Evolutionary conservation across 1,139 yeast species (phyloP).

Genomic region (Schwanniomyces etchellsii): DNA sequence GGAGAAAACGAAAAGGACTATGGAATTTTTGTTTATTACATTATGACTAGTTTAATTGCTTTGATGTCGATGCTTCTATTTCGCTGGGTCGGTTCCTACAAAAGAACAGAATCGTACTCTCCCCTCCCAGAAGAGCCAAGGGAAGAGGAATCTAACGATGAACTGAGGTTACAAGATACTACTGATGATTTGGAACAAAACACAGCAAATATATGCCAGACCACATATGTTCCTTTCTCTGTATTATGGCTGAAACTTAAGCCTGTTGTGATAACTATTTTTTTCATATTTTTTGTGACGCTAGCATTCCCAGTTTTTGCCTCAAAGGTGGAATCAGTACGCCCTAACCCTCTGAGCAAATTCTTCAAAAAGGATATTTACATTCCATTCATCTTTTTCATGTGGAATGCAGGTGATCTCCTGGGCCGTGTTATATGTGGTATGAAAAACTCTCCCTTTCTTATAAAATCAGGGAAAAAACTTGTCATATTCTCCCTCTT

Average conservation of each 20-base stretch:
- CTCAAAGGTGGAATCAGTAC: conserved; percentile 54
- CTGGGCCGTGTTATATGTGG: conserved; percentile 72
- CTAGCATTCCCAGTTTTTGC: conserved; percentile 90
- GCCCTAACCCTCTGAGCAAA: conserved; percentile 20
- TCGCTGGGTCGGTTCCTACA: conserved; percentile 18
- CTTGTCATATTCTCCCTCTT: conserved; percentile 48
- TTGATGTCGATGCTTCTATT: conserved; percentile 39
- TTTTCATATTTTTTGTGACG: conserved; percentile 70
- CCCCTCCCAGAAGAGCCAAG: conserved; percentile 10
- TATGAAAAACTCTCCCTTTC: conserved; percentile 28
- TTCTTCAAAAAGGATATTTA: conserved; percentile 46
- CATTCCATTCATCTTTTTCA: conserved; percentile 70
- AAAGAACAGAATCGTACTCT: conserved; percentile 8
- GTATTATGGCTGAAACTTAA: conserved; percentile 55
- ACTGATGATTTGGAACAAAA: conserved; percentile 28
- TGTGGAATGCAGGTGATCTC: conserved; percentile 88
- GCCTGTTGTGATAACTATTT: conserved; percentile 63
- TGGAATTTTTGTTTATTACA: conserved; percentile 59
- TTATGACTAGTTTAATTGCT: conserved; percentile 65
- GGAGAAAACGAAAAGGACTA: conserved; percentile 29
- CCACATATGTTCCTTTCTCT: conserved; percentile 38
- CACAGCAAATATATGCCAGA: conserved; percentile 11
- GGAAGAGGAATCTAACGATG: too few species aligned
- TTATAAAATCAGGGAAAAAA: conserved; percentile 32
- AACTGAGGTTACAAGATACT: too few species aligned